Evolutionary conservation across 805 yeast genomes (phyloP), one percentile per base, ranked within the genome.

Genomic region (Vanderwaltozyma polyspora): DNA sequence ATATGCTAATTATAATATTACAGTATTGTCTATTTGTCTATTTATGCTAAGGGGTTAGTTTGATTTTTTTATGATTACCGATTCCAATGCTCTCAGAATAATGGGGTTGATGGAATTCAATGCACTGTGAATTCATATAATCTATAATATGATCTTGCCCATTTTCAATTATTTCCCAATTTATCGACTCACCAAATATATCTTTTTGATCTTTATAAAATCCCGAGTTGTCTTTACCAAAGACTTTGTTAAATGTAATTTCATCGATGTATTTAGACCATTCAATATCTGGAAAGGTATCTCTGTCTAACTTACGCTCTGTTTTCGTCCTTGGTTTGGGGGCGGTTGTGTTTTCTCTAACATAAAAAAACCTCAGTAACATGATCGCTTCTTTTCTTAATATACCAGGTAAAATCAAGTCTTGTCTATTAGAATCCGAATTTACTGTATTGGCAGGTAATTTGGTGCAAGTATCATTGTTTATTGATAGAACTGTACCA

Each of bases 331-430:
- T 74, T 3, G 94, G 87, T 18, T 59, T 68, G 0, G 97, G 98
- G 1, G 96, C 94, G 29, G 76, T 72, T 19, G 72, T 78, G 57
- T 91, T 91, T 51, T 86, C 93, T 51, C 73, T 76, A 7, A 87
- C 70, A 54, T 91, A 91, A 57, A 91, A 91, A 51, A 74, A 71
- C 37, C 98, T 66, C 28, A 91, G 61, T 29, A 91, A 56, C 55
- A 82, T 68, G 8, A 91, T 76, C 0, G 95, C 95, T 46, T 87
- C 95, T 37, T 74, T 76, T 34, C 93, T 61, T 44, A 74, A 61
- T 4, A 91, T 63, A 0, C 95, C 96, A 0, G 97, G 95, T 33
- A 70, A 70, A 2, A 80, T 73, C 1, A 49, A 43, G 27, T 50
- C 45, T 6, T 31, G 28, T 12, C 18, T 17, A 13, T 23, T 16